Conservation (phyloP, 1,284 basidiomycete species). For the Cryptococcus wingfieldii region DNA sequence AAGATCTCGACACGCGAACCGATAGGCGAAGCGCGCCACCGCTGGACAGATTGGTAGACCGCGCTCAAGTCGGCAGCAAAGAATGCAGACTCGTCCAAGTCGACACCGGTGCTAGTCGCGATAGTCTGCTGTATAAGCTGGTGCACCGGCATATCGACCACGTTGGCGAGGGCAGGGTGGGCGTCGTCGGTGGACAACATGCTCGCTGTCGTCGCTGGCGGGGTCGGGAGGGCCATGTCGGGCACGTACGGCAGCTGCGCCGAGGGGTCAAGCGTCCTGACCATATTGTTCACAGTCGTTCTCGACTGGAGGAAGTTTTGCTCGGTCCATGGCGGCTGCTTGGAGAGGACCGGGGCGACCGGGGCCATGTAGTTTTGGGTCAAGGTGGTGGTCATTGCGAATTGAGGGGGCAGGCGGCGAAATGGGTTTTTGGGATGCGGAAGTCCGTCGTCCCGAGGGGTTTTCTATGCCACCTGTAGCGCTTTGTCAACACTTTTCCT, state of each 20-base stretch:
- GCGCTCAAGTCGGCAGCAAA: slow-evolving; percentile 91
- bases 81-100: slow-evolving; percentile 74
- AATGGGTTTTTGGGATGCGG: slow-evolving; percentile 11
- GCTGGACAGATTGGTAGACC: slow-evolving; percentile 78
- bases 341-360: slow-evolving; percentile 6
- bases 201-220: slow-evolving; percentile 20
- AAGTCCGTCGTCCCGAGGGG: slow-evolving; percentile 33
- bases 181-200: slow-evolving; percentile 12
- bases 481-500: background rate
- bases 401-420: slow-evolving; percentile 1
- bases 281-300: slow-evolving; percentile 24
- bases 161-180: slow-evolving; percentile 25
- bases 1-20: slow-evolving; percentile 74
- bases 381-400: slow-evolving; percentile 14
- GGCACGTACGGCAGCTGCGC: slow-evolving; percentile 28
- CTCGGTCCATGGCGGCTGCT: slow-evolving; percentile 6
- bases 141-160: slow-evolving; percentile 33
- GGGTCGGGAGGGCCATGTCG: slow-evolving; percentile 19
- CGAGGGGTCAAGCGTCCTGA: slow-evolving; percentile 35
- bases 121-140: slow-evolving; percentile 33
- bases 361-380: slow-evolving; percentile 15
- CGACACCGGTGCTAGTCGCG: slow-evolving; percentile 20
- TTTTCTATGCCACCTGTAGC: slow-evolving; percentile 26
- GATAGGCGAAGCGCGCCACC: slow-evolving; percentile 77
- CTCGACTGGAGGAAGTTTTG: slow-evolving; percentile 1